phyloP scores from a whole-genome alignment of 2,329 filamentous ascomycete species.

The Coniosporium tulheliwenetii region DNA sequence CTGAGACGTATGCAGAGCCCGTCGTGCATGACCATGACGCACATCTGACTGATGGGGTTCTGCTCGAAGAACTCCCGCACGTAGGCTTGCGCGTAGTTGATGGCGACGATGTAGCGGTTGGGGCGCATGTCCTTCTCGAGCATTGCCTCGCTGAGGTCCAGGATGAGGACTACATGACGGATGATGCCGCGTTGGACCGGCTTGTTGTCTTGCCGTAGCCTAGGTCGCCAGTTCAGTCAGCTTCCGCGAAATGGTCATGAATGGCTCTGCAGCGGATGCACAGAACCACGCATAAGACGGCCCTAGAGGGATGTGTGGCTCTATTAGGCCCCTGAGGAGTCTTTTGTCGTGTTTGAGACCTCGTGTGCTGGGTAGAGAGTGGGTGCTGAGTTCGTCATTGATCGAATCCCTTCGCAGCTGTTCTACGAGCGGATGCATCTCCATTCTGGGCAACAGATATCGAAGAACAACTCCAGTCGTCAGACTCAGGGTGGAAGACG shows the following conservation, averaged over 20 bases:
- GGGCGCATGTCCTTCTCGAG: slow-evolving; percentile 86
- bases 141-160: slow-evolving; percentile 93
- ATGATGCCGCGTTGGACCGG: slow-evolving; percentile 94
- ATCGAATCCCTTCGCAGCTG: no score
- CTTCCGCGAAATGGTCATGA: not conserved
- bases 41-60: slow-evolving; percentile 93
- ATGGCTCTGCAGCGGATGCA: not conserved
- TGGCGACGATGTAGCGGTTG: slow-evolving; percentile 65
- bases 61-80: slow-evolving; percentile 94
- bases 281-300: no score
- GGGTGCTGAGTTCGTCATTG: no score
- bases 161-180: slow-evolving; percentile 77
- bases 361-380: no score
- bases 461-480: no score
- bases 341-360: not conserved
- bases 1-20: slow-evolving; percentile 74
- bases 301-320: no score
- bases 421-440: no score
- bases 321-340: not conserved
- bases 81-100: slow-evolving; percentile 75
- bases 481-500: no score
- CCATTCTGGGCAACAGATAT: no score
- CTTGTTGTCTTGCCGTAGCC: slow-evolving; percentile 82
- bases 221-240: slow-evolving; percentile 16
- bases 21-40: slow-evolving; percentile 84